Evolutionary conservation across 192 early-diverging fungal species (phyloP), one percentile per base, ranked within the genome.

Genomic region (Coemansia sp.): DNA sequence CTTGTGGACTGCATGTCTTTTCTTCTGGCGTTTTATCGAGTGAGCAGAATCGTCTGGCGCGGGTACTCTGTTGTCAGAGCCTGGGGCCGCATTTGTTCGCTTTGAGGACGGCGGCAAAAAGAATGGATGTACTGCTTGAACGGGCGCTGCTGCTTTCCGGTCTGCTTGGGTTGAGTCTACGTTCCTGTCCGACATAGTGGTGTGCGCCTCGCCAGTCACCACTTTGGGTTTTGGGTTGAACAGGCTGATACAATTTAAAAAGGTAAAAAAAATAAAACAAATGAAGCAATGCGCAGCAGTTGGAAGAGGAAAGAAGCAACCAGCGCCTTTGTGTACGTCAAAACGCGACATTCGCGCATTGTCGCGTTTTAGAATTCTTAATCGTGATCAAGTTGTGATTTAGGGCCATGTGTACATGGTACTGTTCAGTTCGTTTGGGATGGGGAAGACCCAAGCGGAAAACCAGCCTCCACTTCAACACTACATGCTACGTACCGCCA

Each of bases 11-110:
- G 8, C 34, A 38, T 6, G 35, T 33, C 68, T 76, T 56, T 73
- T 74, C 71, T 68, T 76, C 33, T 36, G 68, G 9, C 74, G 73
- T 56, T 82, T 82, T 45, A 45, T 33, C 61, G 69, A 69, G 7
- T 48, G 49, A 1, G 41, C 16, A 3, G 59, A 10, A 30, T 6
- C 44, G n/a, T 16, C 10, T 39, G 34, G n/a, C 34, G 15, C 38
- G 41, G 26, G 39, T 24, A 23, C 33, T 24, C 20, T 39, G 46
- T 24, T 9, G 38, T 44, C 46, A 34, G 57, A 15, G 61, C 23
- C 30, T 34, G 66, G 21, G 10, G 35, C 8, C 4, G 39, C 48
- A 26, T 30, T 53, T 24, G 70, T 33, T 24, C 78, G 73, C 51
- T 76, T 75, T 16, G 62, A 41, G 11, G 78, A 61, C 21, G 64